A percentile compares a stretch with the other conserved stretches of the same genome.
These are phyloP conservation scores for Pseudozyma pruni DNA, from an alignment of 1,284 basidiomycete species.

Conservation along the genomic window DNA sequence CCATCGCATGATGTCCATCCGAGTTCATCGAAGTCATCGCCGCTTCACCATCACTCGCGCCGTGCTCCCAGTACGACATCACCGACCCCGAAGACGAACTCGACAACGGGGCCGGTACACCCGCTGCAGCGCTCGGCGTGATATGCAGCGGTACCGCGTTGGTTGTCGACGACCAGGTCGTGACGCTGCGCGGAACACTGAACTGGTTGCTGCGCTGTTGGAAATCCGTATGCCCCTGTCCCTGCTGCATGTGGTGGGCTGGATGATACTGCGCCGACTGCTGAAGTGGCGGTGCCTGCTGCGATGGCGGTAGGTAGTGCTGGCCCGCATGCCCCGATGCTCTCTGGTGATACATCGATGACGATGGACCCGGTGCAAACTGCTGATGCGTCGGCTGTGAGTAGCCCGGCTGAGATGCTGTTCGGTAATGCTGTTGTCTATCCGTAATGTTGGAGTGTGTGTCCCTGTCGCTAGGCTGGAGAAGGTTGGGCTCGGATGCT, in stretches of 20 bases:
- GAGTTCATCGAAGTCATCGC: slow-evolving; percentile 15
- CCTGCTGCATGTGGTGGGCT: neutral
- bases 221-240: neutral
- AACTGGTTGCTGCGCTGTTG: slow-evolving; percentile 11
- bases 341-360: slow-evolving; percentile 20
- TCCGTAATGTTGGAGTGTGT: neutral
- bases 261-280: neutral
- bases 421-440: neutral
- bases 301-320: slow-evolving; percentile 1
- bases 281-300: neutral
- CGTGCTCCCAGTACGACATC: slow-evolving; percentile 32
- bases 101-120: slow-evolving; percentile 10
- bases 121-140: neutral
- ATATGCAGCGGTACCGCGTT: slow-evolving; percentile 6
- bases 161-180: slow-evolving; percentile 21
- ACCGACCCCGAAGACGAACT: slow-evolving; percentile 30
- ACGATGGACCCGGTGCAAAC: neutral
- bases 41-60: slow-evolving; percentile 24
- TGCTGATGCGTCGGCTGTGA: neutral
- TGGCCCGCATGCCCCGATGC: slow-evolving; percentile 6
- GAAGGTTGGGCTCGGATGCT: slow-evolving; percentile 5
- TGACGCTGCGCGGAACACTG: slow-evolving; percentile 17
- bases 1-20: slow-evolving; percentile 13
- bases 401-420: neutral
- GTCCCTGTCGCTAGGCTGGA: neutral